Conservation (phyloP, 768 basidiomycete species). For the Mycena pura region DNA sequence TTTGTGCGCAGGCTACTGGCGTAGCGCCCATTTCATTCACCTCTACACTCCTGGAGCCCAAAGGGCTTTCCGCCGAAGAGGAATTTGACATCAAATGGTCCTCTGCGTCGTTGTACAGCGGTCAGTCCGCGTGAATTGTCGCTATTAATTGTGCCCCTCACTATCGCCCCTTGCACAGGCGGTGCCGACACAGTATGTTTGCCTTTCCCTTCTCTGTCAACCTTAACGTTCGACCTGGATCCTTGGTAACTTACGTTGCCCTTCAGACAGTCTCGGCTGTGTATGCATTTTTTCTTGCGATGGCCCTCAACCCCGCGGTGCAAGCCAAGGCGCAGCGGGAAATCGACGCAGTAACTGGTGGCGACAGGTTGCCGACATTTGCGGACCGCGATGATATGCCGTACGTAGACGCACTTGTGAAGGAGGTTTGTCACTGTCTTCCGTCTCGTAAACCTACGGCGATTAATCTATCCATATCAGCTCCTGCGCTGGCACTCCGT, state of each 20-base stretch:
- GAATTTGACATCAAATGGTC: constrained; percentile 74
- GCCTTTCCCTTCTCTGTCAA: constrained; percentile 1
- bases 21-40: constrained; percentile 64
- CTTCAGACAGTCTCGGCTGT: constrained; percentile 66
- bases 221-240: constrained; percentile 13
- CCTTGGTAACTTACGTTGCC: constrained; percentile 7
- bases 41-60: constrained; percentile 61
- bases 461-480: constrained; percentile 21
- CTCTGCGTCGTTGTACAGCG: constrained; percentile 61
- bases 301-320: constrained; percentile 62
- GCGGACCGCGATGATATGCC: constrained; percentile 63
- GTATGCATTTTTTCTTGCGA: constrained; percentile 67
- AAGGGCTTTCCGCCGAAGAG: constrained; percentile 56
- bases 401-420: constrained; percentile 64
- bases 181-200: constrained; percentile 62
- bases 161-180: constrained; percentile 38
- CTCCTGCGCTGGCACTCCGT: constrained; percentile 55
- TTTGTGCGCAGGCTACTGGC: constrained; percentile 56
- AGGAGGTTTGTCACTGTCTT: constrained; percentile 49
- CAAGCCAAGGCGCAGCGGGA: constrained; percentile 67
- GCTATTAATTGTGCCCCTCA: constrained; percentile 1
- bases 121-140: constrained; percentile 34
- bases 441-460: neutral
- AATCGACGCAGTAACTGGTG: constrained; percentile 65
- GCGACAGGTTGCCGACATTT: constrained; percentile 65